Base-by-base conservation (phyloP, 2,329 filamentous ascomycete genomes). In the Rutstroemia sp. region DNA sequence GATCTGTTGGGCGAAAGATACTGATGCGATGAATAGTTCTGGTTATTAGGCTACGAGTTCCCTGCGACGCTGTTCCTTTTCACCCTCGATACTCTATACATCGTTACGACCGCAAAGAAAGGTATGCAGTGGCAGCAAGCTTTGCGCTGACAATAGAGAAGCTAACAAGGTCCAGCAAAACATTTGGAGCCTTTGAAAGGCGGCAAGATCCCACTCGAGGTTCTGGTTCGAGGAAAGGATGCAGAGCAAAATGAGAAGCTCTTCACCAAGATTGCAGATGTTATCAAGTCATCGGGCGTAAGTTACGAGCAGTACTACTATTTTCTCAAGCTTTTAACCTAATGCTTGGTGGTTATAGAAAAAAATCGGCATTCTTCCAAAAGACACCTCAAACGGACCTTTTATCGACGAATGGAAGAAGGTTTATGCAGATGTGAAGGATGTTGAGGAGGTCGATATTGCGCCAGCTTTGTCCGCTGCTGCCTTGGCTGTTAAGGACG, bases 331-430 rank as follows among this genome's bases (percentile, higher is more conserved):
- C 30, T 34, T 12, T 34, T 10, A 34, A 34, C 10, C 30, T 34
- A 34, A 34, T 34, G 3, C 3, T 12, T 12, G 30, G 30, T 34
- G 10, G 14, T 10, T 3, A 34, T 34, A 91, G 86, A 94, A 92
- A 70, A 97, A 96, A 77, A 82, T 97, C 21, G 95, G 92, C 34
- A 80, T 91, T 40, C 76, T 97, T 53, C 78, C 87, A 48, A 96
- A 95, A 74, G 92, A 96, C 69, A 84, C 80, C 23, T 87, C 92
- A 2, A 83, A 80, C 52, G 94, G 94, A 2, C 91, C 91, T 0
- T 97, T 99, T 66, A 86, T 92, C 67, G 91, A 96, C 54, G 94
- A 99, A 72, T 99, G 94, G 94, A 95, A 94, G 74, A 89, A 89
- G 64, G 73, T 84, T 4, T 92, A 89, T 65, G 77, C 78, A 57